Evolutionary conservation across 768 basidiomycete species (phyloP), one percentile per base, ranked within the genome.

Genomic region (Naganishia onofrii): DNA sequence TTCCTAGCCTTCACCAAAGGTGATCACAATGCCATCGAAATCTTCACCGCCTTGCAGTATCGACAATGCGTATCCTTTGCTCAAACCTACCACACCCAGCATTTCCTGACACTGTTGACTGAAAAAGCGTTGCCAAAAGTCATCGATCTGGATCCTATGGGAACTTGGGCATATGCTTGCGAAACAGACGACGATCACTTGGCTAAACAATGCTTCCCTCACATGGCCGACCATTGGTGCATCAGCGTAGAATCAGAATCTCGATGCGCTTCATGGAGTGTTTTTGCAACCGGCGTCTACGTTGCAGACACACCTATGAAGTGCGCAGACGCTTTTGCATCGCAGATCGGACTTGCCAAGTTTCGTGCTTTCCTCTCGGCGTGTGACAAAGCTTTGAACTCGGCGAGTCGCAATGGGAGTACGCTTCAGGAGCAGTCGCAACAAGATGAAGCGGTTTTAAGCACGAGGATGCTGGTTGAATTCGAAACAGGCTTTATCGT

Each of bases 171-270:
- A 6, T 44, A 34, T 29, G 60, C 42, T 63, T 63, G 60, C 38
- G 60, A 46, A 26, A 44, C 23, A 6, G 36, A 26, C 6, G 28
- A 63, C 38, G 26, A 44, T 5, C 23, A 42, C 7, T 63, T 63
- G 42, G 42, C 42, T 13, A 63, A 63, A 26, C 36, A 31, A 10
- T 63, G 60, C 26, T 63, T 63, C 15, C 10, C 42, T 13, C 28
- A 46, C 28, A 63, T 63, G 60, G 60, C 31, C 6, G 38, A 63
- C 29, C 60, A 63, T n/a, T 63, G 60, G 60, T 34, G 60, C 60
- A 63, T 63, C 38, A 63, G 23, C 36, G 38, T 63, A n/a, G 60
- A 63, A 12, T 10, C 15, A 23, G 17, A 26, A 13, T 26, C 5
- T 29, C 23, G 38, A 44, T 4, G 23, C 21, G 38, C 60, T 44